Evolutionary conservation across 768 basidiomycete species (phyloP), one percentile per base, ranked within the genome.

Genomic region (Kwoniella dendrophila): DNA sequence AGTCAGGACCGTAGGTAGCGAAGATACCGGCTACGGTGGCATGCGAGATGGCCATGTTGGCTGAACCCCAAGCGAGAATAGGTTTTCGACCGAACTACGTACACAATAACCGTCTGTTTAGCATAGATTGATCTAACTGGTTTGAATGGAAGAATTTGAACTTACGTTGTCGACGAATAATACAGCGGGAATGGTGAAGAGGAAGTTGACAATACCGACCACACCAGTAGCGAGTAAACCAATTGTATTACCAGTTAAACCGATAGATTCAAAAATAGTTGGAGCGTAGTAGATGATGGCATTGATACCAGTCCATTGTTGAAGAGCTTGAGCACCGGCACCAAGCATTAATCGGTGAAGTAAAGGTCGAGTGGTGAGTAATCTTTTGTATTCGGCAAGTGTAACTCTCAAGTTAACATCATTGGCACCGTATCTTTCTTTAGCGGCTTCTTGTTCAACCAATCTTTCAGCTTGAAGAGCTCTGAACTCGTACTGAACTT

Each of bases 161-260:
- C 69, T 62, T 54, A 70, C 67, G 64, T 88, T 84, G 78, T 90
- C 89, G 32, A 91, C 84, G 82, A 86, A 90, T n/a, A 90, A 81
- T 20, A 90, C 88, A 2, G 89, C 88, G 3, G 89, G 89, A 62
- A 90, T 87, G 0, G 89, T 90, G 2, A 88, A 78, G 86, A 89
- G 85, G 29, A 81, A 85, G 61, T 82, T 88, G 86, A 85, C 87
- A 69, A 90, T 85, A 41, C 89, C 89, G 54, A 90, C 89, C 20
- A 91, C 87, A 54, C 89, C 89, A 27, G 85, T 85, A 1, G 85
- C 85, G 30, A 86, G 80, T 0, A 86, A 80, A 2, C 83, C 83
- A 36, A 82, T 84, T 1, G 87, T 82, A 63, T 85, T 87, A 2
- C 87, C 87, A 1, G 81, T 82, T 33, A 89, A 78, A 48, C 87